Conservation (phyloP, 352 stramenopile genomes). For the Globisporangium iwayamae region DNA sequence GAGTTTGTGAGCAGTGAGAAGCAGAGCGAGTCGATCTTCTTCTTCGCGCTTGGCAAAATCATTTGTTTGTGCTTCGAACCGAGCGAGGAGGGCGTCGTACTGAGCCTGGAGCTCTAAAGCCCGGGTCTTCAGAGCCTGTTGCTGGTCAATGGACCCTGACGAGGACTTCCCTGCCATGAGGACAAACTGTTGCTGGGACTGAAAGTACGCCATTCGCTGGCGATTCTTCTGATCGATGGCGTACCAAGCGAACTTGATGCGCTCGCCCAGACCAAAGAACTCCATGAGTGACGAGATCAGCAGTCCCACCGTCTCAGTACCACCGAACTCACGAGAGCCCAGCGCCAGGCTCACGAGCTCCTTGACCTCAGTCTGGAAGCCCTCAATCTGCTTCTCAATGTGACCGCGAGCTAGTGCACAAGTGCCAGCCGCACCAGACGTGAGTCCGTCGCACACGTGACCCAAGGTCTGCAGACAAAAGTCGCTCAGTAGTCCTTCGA, state of each 20-base stretch:
- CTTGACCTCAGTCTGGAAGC: slow-evolving; percentile 32
- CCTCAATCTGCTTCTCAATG: slow-evolving; percentile 44
- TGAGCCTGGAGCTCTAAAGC: background rate
- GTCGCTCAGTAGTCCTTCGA: slow-evolving; percentile 47
- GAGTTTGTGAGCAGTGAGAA: slow-evolving; percentile 8
- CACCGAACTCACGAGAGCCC: background rate
- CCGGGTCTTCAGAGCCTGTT: background rate
- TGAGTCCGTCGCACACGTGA: slow-evolving; percentile 51
- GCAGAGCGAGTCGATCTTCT: slow-evolving; percentile 9
- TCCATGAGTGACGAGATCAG: slow-evolving; percentile 26
- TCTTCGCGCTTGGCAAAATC: slow-evolving; percentile 18
- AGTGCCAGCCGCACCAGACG: slow-evolving; percentile 21
- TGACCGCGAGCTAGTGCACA: slow-evolving; percentile 21
- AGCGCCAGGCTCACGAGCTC: slow-evolving; percentile 9
- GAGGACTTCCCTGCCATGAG: background rate
- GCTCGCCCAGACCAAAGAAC: slow-evolving; percentile 42
- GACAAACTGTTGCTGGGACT: slow-evolving; percentile 9
- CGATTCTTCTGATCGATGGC: slow-evolving; percentile 47
- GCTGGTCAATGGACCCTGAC: background rate
- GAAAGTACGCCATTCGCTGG: slow-evolving; percentile 26
- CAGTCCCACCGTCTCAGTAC: background rate
- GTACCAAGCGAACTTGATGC: slow-evolving; percentile 43
- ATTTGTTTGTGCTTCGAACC: slow-evolving; percentile 1
- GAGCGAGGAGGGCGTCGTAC: background rate
- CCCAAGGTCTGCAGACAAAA: slow-evolving; percentile 56